Conservation (phyloP, 2,329 filamentous ascomycete genomes). For the Periconia sp. region DNA sequence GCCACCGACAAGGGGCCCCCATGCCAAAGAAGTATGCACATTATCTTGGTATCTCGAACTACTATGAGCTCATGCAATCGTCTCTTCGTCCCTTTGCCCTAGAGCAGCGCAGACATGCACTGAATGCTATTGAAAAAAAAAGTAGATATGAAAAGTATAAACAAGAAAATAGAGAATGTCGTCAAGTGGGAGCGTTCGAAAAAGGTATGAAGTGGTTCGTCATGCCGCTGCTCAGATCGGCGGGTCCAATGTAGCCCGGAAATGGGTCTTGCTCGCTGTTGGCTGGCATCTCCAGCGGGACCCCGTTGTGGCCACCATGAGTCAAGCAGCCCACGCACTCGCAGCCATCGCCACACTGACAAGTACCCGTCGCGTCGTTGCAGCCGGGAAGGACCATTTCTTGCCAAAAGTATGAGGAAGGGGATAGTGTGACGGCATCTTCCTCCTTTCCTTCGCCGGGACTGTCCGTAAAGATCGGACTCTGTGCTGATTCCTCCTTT, state of each 20-base stretch:
- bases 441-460: conserved; percentile 39
- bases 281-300: conserved; percentile 44
- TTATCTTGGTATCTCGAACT: no score
- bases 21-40: no score
- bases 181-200: conserved; percentile 10
- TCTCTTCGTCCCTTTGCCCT: no score
- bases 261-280: conserved; percentile 20
- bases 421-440: conserved; percentile 42
- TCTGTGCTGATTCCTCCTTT: conserved; percentile 21
- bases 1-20: no score
- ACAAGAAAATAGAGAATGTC: neutral
- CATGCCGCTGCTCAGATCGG: neutral
- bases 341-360: conserved; percentile 60
- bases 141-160: neutral
- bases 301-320: conserved; percentile 57
- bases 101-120: no score
- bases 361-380: conserved; percentile 56
- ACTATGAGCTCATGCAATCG: no score
- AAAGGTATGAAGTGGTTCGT: conserved; percentile 3
- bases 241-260: neutral
- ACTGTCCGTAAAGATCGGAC: conserved; percentile 29
- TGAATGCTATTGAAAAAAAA: neutral
- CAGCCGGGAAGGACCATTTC: conserved; percentile 49
- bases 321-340: conserved; percentile 60
- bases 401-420: conserved; percentile 46